Base-by-base conservation (phyloP, 2,329 filamentous ascomycete genomes). In the Phialophora macrospora region DNA sequence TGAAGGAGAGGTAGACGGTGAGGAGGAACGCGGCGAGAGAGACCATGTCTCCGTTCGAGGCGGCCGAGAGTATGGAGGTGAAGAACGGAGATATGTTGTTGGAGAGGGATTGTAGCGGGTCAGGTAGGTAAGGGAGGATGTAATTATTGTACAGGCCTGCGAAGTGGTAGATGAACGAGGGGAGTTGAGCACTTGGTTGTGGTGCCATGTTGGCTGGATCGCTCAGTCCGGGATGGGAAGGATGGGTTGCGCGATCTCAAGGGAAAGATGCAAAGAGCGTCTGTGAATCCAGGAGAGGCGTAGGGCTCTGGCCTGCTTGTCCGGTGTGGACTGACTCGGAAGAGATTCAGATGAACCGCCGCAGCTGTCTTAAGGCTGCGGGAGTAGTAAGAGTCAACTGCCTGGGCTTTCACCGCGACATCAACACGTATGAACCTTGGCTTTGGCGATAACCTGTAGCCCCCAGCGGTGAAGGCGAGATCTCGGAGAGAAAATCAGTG, bases 21-120 rank as follows among this genome's bases (percentile, higher is more conserved):
- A 70, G 41, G 7, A 72, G 58, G 38, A 71, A 67, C 4, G 67
- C 65, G 41, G 67, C 66, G 3, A 72, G 61, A 14, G 68, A 69
- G 41, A 66, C 63, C 17, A 72, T 48, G 59, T 71, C 67, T 28
- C 66, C 67, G 28, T 60, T 56, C 30, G 65, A 58, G 1, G 67
- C 58, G 34, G 66, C 63, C 1, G 63, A 11, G 74, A 73, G 2
- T 77, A 64, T 71, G 7, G 80, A 75, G 41, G 72, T 74, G 20
- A 84, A 74, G 1, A 69, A 38, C 34, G 65, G 68, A 32, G 69
- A 66, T 46, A 69, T 61, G 61, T 60, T 68, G 24, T 62, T 49
- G 44, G 69, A 68, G 62, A 67, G 55, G 54, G 59, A 68, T 63
- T 72, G 61, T 12, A 72, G 46, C 49, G 67, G 63, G 62, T 69